Conservation (phyloP, 495 filamentous ascomycete genomes). For the Penicillium roqueforti region DNA sequence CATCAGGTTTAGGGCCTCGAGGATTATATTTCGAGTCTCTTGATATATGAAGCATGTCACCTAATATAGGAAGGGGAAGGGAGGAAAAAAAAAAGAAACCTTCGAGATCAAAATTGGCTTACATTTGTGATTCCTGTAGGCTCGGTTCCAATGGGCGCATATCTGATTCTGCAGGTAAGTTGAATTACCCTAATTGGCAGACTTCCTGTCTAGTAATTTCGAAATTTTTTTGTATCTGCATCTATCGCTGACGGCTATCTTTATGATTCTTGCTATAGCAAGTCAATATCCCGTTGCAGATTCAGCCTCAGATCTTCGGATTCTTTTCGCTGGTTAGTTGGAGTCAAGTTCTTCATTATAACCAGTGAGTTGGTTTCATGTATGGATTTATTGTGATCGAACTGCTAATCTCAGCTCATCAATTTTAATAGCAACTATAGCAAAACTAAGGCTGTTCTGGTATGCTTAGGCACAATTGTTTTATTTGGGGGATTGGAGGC, state of each 20-base stretch:
- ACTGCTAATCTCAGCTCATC: background rate
- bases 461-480: slow-evolving; percentile 37
- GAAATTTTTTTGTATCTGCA: background rate
- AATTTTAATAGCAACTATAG: slow-evolving; percentile 43
- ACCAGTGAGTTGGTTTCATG: slow-evolving; percentile 43
- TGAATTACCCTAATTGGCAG: background rate
- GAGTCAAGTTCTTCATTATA: slow-evolving; percentile 62
- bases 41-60: too few species aligned
- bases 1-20: too few species aligned
- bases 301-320: slow-evolving; percentile 70
- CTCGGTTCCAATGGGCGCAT: slow-evolving; percentile 51
- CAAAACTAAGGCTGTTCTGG: slow-evolving; percentile 42
- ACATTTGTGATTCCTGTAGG: slow-evolving; percentile 21
- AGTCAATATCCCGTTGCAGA: slow-evolving; percentile 71
- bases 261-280: slow-evolving; percentile 36
- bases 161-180: slow-evolving; percentile 48
- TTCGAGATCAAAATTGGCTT: background rate
- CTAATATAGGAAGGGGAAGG: background rate
- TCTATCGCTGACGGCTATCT: background rate
- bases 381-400: background rate
- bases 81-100: background rate
- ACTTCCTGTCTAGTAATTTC: background rate
- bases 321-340: slow-evolving; percentile 60
- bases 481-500: slow-evolving; percentile 57
- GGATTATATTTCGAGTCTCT: too few species aligned